Evolutionary conservation across 225 moss, liverwort and hornwort species (phyloP), one percentile per base, ranked within the genome.

Genomic region (Climacium dendroides): DNA sequence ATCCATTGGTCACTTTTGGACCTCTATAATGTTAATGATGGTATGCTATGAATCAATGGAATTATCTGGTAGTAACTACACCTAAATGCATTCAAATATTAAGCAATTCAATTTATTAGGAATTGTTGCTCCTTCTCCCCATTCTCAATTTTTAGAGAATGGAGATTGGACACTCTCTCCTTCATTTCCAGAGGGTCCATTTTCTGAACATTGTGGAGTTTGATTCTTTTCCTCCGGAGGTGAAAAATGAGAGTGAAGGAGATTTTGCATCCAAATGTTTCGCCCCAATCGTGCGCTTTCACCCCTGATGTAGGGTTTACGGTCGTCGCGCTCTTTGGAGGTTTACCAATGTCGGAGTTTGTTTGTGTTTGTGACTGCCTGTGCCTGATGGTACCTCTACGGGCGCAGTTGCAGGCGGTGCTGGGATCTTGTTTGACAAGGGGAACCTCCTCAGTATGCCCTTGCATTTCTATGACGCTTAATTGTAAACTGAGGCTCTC

Each of bases 311-410:
- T 34, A 52, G 52, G 75, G 52, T 22, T 52, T 34, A 13, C 22
- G 13, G 3, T 14, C 52, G 74, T 75, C 13, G 19, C 35, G 5
- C 52, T 35, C 23, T 35, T 34, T 8, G 11, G 34, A 11, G 30
- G 47, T 19, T 74, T 26, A 6, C 4, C 32, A 9, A 22, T 45
- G 11, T 64, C 9, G 15, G 26, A 50, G 17, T 48, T 67, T 65
- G 25, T 15, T 43, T 39, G 22, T 24, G 53, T 34, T 19, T 55
- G 25, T 64, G 18, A 22, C 43, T 84, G 88, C 81, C 67, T 67
- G 79, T 77, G 91, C 90, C 80, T 71, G 91, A 91, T 83, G 91
- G 65, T 89, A 90, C 87, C 85, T 89, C 83, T 87, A 35, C 48
- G 75, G 65, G 87, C 73, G 88, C 84, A 88, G 86, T 89, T 89